Evolutionary conservation across 371 early-diverging fungal species (phyloP).

Genomic region (Syncephalastrum racemosum): DNA sequence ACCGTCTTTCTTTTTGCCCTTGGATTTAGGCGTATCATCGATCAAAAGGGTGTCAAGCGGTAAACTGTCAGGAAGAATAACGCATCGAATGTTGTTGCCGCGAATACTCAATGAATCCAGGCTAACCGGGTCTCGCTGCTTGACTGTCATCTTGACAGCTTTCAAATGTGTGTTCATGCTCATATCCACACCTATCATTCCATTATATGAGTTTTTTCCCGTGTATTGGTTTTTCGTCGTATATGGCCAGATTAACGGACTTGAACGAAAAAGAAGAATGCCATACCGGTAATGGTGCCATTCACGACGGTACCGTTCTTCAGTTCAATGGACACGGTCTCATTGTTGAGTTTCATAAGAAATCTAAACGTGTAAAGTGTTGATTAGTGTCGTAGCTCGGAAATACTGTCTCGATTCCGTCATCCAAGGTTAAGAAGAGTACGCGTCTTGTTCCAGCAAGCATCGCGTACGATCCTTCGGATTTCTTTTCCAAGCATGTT

Average conservation of each 20-base stretch:
- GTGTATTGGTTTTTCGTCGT: background rate
- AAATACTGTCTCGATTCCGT: too few relatives aligned
- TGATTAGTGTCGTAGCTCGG: background rate
- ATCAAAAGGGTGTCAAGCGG: constrained; percentile 95
- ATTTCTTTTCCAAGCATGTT: background rate
- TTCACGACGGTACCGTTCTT: constrained; percentile 95
- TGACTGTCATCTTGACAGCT: constrained; percentile 97
- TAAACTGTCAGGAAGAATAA: constrained; percentile 92
- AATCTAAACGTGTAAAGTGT: constrained; percentile 59
- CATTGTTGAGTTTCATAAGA: constrained; percentile 92
- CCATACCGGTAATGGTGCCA: constrained; percentile 88
- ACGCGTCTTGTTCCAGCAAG: background rate
- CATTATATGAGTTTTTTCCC: background rate
- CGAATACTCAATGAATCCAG: constrained; percentile 92
- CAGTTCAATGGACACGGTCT: constrained; percentile 94
- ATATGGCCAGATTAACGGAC: too few relatives aligned
- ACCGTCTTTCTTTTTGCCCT: constrained; percentile 70
- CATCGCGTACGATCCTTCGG: too few relatives aligned
- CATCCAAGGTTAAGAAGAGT: too few relatives aligned
- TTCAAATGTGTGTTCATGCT: constrained; percentile 99
- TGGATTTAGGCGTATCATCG: constrained; percentile 94
- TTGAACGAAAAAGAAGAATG: background rate
- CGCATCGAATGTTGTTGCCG: constrained; percentile 95
- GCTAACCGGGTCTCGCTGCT: constrained; percentile 86
- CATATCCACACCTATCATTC: constrained; percentile 87